Percentiles rank a stretch among this genome's conserved stretches.
phyloP scores from a whole-genome alignment of 1,139 yeast genomes.

The Blastobotrys apis region DNA sequence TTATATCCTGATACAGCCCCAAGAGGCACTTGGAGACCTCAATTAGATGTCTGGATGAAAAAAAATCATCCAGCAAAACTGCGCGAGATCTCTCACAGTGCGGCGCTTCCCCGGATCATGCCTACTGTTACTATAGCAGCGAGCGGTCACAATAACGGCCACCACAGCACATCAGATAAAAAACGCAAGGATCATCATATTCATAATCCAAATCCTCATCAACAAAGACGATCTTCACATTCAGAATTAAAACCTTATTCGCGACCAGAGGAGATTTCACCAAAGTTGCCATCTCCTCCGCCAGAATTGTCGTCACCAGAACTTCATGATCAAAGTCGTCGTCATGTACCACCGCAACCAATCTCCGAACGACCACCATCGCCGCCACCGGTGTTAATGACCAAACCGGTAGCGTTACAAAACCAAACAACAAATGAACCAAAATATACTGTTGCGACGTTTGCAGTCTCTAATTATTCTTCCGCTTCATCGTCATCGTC shows the following conservation, averaged over 20 bases:
- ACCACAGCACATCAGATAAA: slow-evolving; percentile 11
- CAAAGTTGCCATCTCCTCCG: slow-evolving; percentile 14
- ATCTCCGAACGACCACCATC: slow-evolving; percentile 8
- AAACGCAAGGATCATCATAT: slow-evolving; percentile 12
- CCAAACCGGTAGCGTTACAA: neutral
- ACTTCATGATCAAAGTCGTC: too few species aligned
- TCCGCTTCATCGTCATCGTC: too few species aligned
- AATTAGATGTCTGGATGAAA: slow-evolving; percentile 37
- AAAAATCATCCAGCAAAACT: slow-evolving; percentile 27
- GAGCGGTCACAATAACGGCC: slow-evolving; percentile 13
- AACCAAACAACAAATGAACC: slow-evolving; percentile 1
- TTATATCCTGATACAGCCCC: slow-evolving; percentile 42
- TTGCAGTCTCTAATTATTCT: slow-evolving; percentile 6
- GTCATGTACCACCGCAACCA: neutral
- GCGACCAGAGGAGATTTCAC: neutral
- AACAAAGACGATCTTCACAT: slow-evolving; percentile 2
- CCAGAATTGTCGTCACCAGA: slow-evolving; percentile 9
- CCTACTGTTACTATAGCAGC: too few species aligned
- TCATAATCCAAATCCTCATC: slow-evolving; percentile 11
- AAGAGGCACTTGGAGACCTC: slow-evolving; percentile 37
- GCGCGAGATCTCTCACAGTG: slow-evolving; percentile 23
- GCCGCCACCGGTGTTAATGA: slow-evolving; percentile 3
- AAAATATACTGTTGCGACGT: slow-evolving; percentile 10
- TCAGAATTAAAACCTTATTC: neutral
- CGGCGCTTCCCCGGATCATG: slow-evolving; percentile 16